Evolutionary conservation across 495 filamentous ascomycete genomes (phyloP), one percentile per base, ranked within the genome.

Genomic region (Clavariopsis aquatica): DNA sequence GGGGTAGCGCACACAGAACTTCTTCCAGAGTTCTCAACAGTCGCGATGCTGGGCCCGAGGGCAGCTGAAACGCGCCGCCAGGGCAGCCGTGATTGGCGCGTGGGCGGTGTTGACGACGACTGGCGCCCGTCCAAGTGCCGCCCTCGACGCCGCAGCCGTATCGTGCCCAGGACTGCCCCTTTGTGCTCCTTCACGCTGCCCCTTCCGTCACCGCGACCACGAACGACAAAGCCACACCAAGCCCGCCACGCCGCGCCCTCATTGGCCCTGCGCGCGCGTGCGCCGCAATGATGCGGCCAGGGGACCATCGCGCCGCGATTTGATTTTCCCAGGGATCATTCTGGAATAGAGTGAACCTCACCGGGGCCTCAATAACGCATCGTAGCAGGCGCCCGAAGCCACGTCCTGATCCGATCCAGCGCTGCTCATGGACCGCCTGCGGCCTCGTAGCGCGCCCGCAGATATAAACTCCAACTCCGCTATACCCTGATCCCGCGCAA

Each of bases 301-400:
- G 60, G 60, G 38, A 43, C 28, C 23, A 13, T 45, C 6, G 46
- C 57, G 49, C 61, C 23, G 19, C 45, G 49, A 46, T 12, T 23
- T 8, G 27, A 38, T 49, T 34, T 45, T 54, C 26, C 17, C 67
- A 64, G 43, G 67, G 67, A 59, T 70, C 23, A 26, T 60, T 69
- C n/a, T 66, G 65, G 67, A 66, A 10, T 56, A 58, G 36, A 62
- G 49, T 46, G 38, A 59, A 53, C 57, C 26, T 57, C 62, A 59
- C 60, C 49, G 28, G 47, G 56, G 34, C 51, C 41, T 62, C 57
- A 64, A 68, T 68, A 66, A 49, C 45, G 15, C 20, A 5, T 38
- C 24, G 28, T 51, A 59, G 67, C 47, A 70, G 62, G 54, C 62
- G 62, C 46, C 67, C 58, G 62, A 60, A 61, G 58, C 58, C 58